Percentiles rank a stretch among this genome's conserved stretches.
Evolutionary conservation across 179 eudicot species (phyloP).

Genomic region (Patellifolia procumbens): DNA sequence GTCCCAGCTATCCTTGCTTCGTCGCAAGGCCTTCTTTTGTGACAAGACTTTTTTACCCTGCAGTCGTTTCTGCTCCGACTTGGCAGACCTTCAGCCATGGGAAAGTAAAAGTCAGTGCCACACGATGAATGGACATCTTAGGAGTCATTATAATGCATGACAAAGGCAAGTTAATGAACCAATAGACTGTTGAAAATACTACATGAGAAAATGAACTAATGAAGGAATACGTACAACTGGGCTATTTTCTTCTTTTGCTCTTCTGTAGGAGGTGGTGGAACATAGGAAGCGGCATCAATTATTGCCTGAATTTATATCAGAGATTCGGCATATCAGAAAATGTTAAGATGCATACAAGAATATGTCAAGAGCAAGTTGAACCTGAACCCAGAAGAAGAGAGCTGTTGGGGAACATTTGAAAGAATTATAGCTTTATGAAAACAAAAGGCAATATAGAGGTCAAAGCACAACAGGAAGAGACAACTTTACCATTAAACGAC

Average conservation of each 20-base stretch:
- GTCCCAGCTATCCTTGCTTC: conserved; percentile 70
- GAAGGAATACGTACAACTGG: conserved; percentile 58
- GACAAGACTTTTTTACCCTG: conserved; percentile 67
- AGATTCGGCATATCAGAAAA: background rate
- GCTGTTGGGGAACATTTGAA: background rate
- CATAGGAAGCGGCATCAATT: conserved; percentile 87
- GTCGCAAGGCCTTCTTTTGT: conserved; percentile 68
- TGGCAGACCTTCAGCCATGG: conserved; percentile 56
- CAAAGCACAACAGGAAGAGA: too few relatives aligned
- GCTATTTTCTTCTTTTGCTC: conserved; percentile 78
- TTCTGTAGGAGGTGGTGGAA: conserved; percentile 91
- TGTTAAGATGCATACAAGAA: conserved; percentile 10
- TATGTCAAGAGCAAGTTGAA: background rate
- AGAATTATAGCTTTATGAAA: background rate
- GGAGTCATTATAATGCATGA: background rate
- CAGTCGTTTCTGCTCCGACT: conserved; percentile 70
- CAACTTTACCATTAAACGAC: background rate
- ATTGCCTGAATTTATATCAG: conserved; percentile 52
- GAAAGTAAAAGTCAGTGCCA: conserved; percentile 2
- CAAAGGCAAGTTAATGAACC: background rate
- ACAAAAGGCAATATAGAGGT: too few relatives aligned
- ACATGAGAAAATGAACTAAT: background rate
- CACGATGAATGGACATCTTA: background rate
- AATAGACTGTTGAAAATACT: background rate
- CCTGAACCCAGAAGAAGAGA: background rate